A percentile compares a stretch with the other conserved stretches of the same genome.
Conservation (phyloP, 2,329 filamentous ascomycete species). For the Amesomyces nigricolor region DNA sequence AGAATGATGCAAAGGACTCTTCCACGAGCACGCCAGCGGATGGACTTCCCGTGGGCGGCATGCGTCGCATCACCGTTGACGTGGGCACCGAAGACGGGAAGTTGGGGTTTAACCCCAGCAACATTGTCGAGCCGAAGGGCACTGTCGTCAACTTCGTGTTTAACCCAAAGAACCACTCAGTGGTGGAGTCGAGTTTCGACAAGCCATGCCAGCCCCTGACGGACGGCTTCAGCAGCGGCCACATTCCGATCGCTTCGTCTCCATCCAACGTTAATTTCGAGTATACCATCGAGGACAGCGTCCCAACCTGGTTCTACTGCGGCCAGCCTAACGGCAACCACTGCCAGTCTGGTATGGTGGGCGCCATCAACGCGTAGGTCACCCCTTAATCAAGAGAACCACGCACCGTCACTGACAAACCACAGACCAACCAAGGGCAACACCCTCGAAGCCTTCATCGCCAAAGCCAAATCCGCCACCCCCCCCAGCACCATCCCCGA, state of each 20-base stretch:
- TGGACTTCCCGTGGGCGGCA: conserved; percentile 30
- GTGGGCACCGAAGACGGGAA: conserved; percentile 29
- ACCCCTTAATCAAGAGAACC: background rate
- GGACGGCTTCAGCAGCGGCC: conserved; percentile 36
- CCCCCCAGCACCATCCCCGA: no score
- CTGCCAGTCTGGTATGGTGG: conserved; percentile 42
- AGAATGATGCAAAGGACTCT: conserved; percentile 23
- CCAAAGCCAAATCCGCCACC: no score
- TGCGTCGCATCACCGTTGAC: conserved; percentile 32
- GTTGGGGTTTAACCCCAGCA: conserved; percentile 32
- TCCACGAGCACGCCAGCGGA: conserved; percentile 29
- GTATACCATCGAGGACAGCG: conserved; percentile 29
- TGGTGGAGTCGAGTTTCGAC: conserved; percentile 37
- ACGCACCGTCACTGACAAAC: no score
- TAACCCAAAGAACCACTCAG: conserved; percentile 35
- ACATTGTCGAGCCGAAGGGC: conserved; percentile 31
- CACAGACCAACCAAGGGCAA: no score
- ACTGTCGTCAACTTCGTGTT: conserved; percentile 34
- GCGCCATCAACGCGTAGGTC: conserved; percentile 40
- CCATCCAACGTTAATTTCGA: conserved; percentile 33
- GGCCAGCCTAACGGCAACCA: conserved; percentile 30
- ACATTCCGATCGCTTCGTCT: conserved; percentile 32
- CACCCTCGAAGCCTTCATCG: no score
- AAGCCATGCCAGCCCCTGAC: conserved; percentile 37
- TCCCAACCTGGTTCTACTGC: conserved; percentile 37